Evolutionary conservation across 257 asterid genomes (phyloP).

Genomic region (Solanum pinnatisectum): DNA sequence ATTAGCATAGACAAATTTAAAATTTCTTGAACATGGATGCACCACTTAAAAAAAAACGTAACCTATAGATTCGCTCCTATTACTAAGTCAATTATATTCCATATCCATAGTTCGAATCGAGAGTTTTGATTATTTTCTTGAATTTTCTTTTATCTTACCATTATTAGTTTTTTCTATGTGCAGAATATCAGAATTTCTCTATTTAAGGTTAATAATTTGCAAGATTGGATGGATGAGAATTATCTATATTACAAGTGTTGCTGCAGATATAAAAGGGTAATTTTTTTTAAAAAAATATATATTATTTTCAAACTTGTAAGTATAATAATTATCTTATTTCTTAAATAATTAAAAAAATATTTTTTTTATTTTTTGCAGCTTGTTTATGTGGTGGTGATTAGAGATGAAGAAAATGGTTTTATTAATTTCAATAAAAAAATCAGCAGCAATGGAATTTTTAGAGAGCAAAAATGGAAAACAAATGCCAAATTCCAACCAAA

Average conservation of each 20-base stretch:
- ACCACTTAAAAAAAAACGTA: not conserved
- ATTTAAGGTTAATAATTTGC: conserved; percentile 5
- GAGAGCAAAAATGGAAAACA: not conserved
- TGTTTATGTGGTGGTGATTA: not conserved
- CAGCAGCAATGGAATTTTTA: conserved; percentile 3
- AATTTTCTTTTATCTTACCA: not conserved
- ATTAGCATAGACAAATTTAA: not conserved
- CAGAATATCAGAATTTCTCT: not conserved
- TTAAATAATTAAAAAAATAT: not conserved
- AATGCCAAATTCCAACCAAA: conserved; percentile 4
- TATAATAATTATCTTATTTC: too few species aligned
- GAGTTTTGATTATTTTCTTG: not conserved
- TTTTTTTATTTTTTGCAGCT: not conserved
- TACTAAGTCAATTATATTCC: rapidly evolving
- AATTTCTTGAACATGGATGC: not conserved
- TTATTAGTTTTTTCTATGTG: not conserved
- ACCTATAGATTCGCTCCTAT: not conserved
- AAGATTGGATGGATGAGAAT: conserved; percentile 23
- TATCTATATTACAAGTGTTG: conserved; percentile 20
- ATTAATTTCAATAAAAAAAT: conserved; percentile 1
- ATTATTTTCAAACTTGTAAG: not conserved
- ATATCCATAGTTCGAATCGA: not conserved
- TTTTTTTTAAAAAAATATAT: not conserved
- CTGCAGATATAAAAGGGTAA: not conserved
- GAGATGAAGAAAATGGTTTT: conserved; percentile 1